Conservation (phyloP, 1,139 yeast genomes). For the Scheffersomyces illinoinensis region DNA sequence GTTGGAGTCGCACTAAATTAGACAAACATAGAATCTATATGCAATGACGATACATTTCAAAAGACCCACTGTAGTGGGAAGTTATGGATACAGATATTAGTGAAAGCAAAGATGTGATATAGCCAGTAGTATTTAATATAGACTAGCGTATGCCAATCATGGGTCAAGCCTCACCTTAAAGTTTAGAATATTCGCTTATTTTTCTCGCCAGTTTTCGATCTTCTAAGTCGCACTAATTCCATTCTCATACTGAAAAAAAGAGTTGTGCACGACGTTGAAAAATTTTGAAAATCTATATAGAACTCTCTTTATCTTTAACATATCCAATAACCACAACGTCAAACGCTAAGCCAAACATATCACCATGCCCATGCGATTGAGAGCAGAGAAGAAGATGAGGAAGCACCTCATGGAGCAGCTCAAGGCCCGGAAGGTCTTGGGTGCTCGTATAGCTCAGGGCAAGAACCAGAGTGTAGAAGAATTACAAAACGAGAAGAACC, state of each 20-base stretch:
- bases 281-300: neutral
- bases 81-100: neutral
- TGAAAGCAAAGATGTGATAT: neutral
- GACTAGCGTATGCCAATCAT: too few species aligned
- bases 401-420: constrained; percentile 51
- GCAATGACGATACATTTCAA: too few species aligned
- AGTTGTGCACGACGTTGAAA: constrained; percentile 5
- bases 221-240: neutral
- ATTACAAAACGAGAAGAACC: constrained; percentile 29
- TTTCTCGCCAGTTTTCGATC: neutral
- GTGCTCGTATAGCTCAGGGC: constrained; percentile 48
- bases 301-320: neutral
- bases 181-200: neutral
- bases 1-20: neutral
- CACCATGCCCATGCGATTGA: constrained; percentile 46
- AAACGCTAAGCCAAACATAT: neutral
- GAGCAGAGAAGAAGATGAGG: constrained; percentile 52
- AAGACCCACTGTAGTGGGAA: neutral
- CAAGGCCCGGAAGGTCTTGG: constrained; percentile 44
- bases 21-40: too few species aligned
- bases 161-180: neutral
- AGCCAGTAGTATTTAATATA: neutral
- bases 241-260: neutral
- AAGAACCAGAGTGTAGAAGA: constrained; percentile 6
- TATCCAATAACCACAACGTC: neutral